A percentile compares a stretch with the other conserved stretches of the same genome.
Conservation (phyloP, 768 basidiomycete genomes). For the Hypholoma sublateritium region DNA sequence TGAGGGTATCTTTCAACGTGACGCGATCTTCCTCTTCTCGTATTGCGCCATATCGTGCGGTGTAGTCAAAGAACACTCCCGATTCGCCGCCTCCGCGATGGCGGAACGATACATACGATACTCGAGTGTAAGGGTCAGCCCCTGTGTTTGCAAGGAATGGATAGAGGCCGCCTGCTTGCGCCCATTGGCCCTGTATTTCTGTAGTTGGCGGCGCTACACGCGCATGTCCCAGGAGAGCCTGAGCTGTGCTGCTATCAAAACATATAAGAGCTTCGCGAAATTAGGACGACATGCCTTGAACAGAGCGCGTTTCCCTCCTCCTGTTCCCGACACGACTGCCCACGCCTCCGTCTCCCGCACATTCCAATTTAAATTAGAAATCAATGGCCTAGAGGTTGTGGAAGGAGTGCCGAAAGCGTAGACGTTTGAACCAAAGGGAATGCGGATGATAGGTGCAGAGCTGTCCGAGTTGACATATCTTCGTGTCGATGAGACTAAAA, state of each 20-base stretch:
- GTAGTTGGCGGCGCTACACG: conserved; percentile 64
- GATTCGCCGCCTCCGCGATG: conserved; percentile 52
- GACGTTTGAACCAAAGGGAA: conserved; percentile 38
- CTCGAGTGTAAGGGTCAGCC: conserved; percentile 46
- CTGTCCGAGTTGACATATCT: background rate
- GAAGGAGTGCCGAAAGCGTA: conserved; percentile 59
- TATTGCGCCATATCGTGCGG: conserved; percentile 88
- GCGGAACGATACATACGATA: conserved; percentile 67
- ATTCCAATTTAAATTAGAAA: conserved; percentile 58
- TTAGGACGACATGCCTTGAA: conserved; percentile 53
- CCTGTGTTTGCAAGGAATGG: conserved; percentile 56
- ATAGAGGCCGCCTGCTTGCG: conserved; percentile 58
- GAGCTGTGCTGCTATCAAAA: conserved; percentile 2
- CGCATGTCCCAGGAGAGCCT: conserved; percentile 72
- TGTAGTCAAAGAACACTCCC: conserved; percentile 88
- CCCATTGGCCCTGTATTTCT: conserved; percentile 38
- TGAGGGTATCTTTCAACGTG: conserved; percentile 21
- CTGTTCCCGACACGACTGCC: conserved; percentile 70
- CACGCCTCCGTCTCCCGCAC: conserved; percentile 65
- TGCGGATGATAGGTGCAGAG: conserved; percentile 13
- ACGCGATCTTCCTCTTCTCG: conserved; percentile 73
- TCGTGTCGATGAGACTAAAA: background rate
- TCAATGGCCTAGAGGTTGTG: conserved; percentile 43
- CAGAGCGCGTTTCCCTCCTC: conserved; percentile 54
- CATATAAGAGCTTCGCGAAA: background rate